These are phyloP conservation scores for Arachis hypogaea DNA, from an alignment of 306 rosid genomes.

Conservation along the genomic window DNA sequence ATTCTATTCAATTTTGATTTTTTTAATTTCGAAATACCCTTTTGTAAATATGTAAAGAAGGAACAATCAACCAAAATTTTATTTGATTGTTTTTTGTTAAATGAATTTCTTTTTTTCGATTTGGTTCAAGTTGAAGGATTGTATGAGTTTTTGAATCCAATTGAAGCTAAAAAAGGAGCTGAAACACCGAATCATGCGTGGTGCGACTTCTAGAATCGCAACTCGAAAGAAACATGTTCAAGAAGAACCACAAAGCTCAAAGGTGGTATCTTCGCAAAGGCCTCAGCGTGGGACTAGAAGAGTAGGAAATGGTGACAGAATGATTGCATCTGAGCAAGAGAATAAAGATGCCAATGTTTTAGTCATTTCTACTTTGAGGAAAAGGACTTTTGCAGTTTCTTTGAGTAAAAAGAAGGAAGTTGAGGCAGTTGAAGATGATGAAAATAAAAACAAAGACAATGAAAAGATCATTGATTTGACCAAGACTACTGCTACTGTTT, in stretches of 20 bases:
- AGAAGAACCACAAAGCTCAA: conserved; percentile 46
- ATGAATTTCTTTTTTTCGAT: neutral
- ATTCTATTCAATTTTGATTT: neutral
- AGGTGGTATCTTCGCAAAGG: conserved; percentile 39
- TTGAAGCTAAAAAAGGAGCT: conserved; percentile 26
- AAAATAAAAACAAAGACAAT: conserved; percentile 24
- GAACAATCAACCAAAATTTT: neutral
- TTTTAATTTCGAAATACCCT: neutral
- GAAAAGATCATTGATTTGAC: conserved; percentile 37
- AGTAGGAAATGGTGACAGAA: conserved; percentile 30
- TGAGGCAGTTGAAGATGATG: conserved; percentile 29
- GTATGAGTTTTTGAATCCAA: conserved; percentile 56
- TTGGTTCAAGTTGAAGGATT: conserved; percentile 79
- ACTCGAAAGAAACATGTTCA: conserved; percentile 48
- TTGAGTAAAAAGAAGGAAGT: conserved; percentile 48
- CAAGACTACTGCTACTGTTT: conserved; percentile 61
- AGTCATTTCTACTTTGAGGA: conserved; percentile 40
- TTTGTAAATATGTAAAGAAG: neutral
- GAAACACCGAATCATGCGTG: conserved; percentile 45
- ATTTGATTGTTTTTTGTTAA: neutral
- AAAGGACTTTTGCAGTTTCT: conserved; percentile 41
- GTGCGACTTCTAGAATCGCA: conserved; percentile 53
- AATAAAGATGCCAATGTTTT: conserved; percentile 45
- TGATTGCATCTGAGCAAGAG: conserved; percentile 40
- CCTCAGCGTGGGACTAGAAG: conserved; percentile 36